These are phyloP conservation scores for Populus nigra DNA, from an alignment of 345 rosid genomes.

Conservation along the genomic window DNA sequence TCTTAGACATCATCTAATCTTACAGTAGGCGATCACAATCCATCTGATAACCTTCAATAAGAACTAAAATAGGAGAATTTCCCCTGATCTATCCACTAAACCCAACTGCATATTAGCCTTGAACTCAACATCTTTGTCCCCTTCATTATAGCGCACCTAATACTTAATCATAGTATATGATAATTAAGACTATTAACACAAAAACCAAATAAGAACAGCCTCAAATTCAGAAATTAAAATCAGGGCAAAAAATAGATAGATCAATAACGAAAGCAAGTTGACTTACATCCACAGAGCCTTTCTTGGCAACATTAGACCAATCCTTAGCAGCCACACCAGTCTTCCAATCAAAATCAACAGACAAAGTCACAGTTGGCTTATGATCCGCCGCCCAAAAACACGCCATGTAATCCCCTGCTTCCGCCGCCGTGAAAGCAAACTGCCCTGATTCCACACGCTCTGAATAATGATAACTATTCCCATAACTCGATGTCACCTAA, in stretches of 20 bases:
- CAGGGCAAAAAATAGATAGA: neutral
- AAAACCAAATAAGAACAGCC: neutral
- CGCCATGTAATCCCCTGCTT: constrained; percentile 77
- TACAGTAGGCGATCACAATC: too few species aligned
- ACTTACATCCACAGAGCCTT: constrained; percentile 83
- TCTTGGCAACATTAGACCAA: constrained; percentile 87
- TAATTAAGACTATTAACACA: too few species aligned
- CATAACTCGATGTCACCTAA: constrained; percentile 78
- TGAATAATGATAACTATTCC: constrained; percentile 65
- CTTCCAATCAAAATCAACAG: constrained; percentile 86
- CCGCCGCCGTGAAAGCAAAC: constrained; percentile 81
- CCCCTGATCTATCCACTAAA: too few species aligned
- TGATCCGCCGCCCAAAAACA: constrained; percentile 76
- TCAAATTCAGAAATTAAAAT: neutral
- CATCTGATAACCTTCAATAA: too few species aligned
- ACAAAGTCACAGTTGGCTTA: constrained; percentile 46
- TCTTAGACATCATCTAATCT: too few species aligned
- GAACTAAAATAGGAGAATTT: too few species aligned
- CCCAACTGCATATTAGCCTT: too few species aligned
- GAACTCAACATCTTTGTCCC: too few species aligned
- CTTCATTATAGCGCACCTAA: too few species aligned
- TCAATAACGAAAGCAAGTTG: neutral
- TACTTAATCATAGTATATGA: too few species aligned
- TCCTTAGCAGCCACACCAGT: constrained; percentile 76
- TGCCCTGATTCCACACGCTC: constrained; percentile 70